Evolutionary conservation across 345 rosid species (phyloP).

Genomic region (Rhizophora apiculata): DNA sequence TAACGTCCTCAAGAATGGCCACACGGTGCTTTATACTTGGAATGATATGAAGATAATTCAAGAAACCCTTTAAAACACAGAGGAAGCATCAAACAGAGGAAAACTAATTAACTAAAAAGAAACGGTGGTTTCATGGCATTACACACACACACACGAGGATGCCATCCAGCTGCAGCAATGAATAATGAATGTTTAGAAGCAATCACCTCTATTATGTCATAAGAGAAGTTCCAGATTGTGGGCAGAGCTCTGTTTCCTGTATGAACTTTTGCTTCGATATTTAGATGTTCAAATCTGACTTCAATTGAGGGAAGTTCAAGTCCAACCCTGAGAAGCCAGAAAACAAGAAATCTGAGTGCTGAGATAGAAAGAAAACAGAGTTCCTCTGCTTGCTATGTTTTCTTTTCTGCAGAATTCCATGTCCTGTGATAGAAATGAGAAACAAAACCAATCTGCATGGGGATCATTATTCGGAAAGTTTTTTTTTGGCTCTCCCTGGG

Average conservation of each 20-base stretch:
- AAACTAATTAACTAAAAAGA: background rate
- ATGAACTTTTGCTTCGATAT: slow-evolving; percentile 51
- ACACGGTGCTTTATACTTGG: slow-evolving; percentile 46
- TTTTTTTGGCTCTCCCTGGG: too few relatives aligned
- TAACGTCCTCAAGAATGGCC: slow-evolving; percentile 57
- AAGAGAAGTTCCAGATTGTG: slow-evolving; percentile 45
- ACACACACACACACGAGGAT: too few relatives aligned
- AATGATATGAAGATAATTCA: slow-evolving; percentile 34
- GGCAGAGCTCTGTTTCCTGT: slow-evolving; percentile 74
- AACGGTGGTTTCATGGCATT: too few relatives aligned
- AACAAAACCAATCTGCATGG: background rate
- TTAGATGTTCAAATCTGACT: slow-evolving; percentile 51
- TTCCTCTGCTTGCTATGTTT: background rate
- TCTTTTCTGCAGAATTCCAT: background rate
- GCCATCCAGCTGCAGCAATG: too few relatives aligned
- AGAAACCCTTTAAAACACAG: slow-evolving; percentile 19
- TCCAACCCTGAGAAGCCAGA: slow-evolving; percentile 42
- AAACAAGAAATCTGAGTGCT: background rate
- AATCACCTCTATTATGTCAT: slow-evolving; percentile 48
- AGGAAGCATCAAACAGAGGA: background rate
- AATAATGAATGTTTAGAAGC: background rate
- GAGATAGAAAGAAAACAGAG: background rate
- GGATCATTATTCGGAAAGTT: background rate
- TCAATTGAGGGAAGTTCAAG: slow-evolving; percentile 43
- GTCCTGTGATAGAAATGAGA: background rate